A percentile compares a stretch with the other conserved stretches of the same genome.
phyloP scores from a whole-genome alignment of 352 stramenopile genomes.

The Globisporangium okanoganense region DNA sequence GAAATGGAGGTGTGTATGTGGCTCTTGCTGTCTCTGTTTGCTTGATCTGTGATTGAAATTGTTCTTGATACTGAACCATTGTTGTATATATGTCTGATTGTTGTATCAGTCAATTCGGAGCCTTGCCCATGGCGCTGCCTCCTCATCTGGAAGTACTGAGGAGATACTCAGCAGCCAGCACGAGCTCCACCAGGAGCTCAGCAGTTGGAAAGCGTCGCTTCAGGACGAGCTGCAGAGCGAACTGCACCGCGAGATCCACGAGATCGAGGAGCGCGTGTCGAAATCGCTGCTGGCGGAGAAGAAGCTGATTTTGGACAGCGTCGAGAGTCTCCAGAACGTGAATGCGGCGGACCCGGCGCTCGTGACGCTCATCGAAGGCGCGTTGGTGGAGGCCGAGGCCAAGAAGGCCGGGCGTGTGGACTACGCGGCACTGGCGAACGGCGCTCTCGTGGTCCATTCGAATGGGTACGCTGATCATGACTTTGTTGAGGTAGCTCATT shows the following conservation, averaged over 20 bases:
- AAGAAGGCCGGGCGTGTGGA: constrained; percentile 59
- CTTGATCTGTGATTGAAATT: not conserved
- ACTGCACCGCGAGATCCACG: constrained; percentile 45
- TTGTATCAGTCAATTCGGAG: constrained; percentile 12
- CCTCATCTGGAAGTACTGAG: not conserved
- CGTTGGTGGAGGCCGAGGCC: constrained; percentile 27
- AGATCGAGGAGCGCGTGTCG: constrained; percentile 56
- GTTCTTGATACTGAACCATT: not conserved
- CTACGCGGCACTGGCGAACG: constrained; percentile 64
- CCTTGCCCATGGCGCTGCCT: constrained; percentile 1
- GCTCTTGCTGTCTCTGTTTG: not conserved
- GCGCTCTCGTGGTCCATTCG: constrained; percentile 51
- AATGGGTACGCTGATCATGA: constrained; percentile 36
- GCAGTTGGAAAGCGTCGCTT: constrained; percentile 23
- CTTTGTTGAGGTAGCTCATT: not conserved
- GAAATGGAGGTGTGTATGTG: constrained; percentile 34
- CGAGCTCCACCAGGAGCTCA: constrained; percentile 22
- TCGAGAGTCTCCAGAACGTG: constrained; percentile 41
- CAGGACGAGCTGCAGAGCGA: constrained; percentile 37
- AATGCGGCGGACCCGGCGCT: constrained; percentile 58
- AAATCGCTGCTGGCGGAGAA: constrained; percentile 62
- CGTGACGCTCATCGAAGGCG: constrained; percentile 46
- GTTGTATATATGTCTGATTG: not conserved
- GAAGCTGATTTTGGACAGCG: constrained; percentile 42
- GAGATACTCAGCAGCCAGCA: constrained; percentile 12